Evolutionary conservation across 2,329 filamentous ascomycete species (phyloP).

Genomic region (Colletotrichum costaricense): DNA sequence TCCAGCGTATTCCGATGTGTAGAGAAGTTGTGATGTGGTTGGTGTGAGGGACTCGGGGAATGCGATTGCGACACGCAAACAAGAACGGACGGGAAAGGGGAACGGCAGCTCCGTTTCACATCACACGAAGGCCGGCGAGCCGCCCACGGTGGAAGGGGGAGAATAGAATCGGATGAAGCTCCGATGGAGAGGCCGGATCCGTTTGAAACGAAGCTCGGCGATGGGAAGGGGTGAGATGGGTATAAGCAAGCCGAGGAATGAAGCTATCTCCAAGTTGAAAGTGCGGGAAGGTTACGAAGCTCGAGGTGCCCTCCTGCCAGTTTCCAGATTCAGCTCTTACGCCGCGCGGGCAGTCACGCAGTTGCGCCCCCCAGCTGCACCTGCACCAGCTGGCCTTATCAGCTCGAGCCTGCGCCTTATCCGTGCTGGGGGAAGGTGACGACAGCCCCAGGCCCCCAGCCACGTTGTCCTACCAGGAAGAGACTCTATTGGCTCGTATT

Average conservation of each 20-base stretch:
- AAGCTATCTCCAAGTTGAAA: neutral
- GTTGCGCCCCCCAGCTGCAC: conserved; percentile 5
- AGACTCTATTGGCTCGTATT: conserved; percentile 6
- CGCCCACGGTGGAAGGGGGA: neutral
- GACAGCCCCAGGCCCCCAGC: conserved; percentile 31
- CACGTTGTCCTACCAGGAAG: conserved; percentile 12
- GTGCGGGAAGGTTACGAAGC: neutral
- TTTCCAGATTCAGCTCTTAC: conserved; percentile 13
- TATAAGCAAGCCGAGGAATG: neutral
- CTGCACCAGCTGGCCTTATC: conserved; percentile 34
- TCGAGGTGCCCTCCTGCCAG: conserved; percentile 2
- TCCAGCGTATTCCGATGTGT: conserved; percentile 4
- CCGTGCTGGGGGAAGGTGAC: conserved; percentile 34
- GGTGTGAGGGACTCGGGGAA: neutral
- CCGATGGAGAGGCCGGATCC: neutral
- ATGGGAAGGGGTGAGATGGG: neutral
- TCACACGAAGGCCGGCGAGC: conserved; percentile 31
- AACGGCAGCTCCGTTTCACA: conserved; percentile 34
- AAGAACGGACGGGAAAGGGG: conserved; percentile 18
- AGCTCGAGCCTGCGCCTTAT: conserved; percentile 32
- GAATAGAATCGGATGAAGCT: conserved; percentile 2
- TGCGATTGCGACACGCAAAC: conserved; percentile 29
- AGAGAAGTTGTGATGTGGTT: conserved; percentile 1
- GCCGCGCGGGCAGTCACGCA: conserved; percentile 6
- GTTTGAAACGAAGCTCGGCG: neutral